phyloP scores from a whole-genome alignment of 768 basidiomycete species.

The Pisolithus marmoratus region DNA sequence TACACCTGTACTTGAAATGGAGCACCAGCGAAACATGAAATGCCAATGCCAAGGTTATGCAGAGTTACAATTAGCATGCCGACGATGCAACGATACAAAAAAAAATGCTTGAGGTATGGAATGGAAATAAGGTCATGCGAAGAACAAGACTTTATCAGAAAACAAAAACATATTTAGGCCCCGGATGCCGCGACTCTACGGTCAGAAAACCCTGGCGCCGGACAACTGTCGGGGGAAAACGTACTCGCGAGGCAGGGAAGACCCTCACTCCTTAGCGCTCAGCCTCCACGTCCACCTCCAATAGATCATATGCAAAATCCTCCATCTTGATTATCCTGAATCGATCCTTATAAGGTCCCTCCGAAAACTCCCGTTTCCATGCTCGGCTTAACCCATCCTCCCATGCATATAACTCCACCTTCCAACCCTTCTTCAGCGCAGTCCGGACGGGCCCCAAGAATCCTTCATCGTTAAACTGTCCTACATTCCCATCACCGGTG shows the following conservation, averaged over 20 bases:
- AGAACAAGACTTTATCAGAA: not conserved
- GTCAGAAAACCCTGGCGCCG: not conserved
- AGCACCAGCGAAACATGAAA: not conserved
- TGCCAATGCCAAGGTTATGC: not conserved
- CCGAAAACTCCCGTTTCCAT: constrained; percentile 72
- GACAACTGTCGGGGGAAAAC: not conserved
- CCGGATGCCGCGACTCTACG: not conserved
- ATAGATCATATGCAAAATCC: constrained; percentile 55
- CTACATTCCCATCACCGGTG: constrained; percentile 89
- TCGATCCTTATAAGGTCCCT: constrained; percentile 33
- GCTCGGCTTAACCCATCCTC: constrained; percentile 74
- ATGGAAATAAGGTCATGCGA: not conserved
- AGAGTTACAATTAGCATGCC: not conserved
- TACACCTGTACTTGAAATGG: not conserved
- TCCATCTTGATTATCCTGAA: constrained; percentile 62
- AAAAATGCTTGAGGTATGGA: not conserved
- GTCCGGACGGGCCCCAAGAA: constrained; percentile 84
- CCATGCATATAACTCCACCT: constrained; percentile 93
- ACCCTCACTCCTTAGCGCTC: not conserved
- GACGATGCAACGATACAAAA: not conserved
- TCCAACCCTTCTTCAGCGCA: constrained; percentile 87
- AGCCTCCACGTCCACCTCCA: constrained; percentile 35
- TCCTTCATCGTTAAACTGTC: constrained; percentile 90
- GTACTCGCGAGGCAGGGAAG: not conserved
- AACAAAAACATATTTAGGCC: not conserved